phyloP scores from a whole-genome alignment of 106 monocot species.

The Platanthera zijinensis region DNA sequence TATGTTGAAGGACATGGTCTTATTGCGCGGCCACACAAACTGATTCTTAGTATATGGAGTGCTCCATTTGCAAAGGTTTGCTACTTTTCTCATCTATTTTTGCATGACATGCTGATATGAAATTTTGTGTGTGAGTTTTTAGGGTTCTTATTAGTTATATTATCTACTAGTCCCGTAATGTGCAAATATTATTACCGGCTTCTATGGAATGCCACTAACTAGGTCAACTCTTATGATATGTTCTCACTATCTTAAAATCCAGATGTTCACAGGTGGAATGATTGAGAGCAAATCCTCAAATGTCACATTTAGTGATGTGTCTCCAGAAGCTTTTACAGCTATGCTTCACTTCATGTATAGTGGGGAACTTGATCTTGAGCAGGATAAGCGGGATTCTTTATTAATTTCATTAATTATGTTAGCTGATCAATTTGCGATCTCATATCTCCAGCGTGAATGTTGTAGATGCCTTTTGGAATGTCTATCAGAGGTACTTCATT shows the following conservation, averaged over 20 bases:
- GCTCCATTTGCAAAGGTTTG: conserved; percentile 74
- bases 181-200: background rate
- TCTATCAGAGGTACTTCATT: conserved; percentile 68
- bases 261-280: conserved; percentile 99
- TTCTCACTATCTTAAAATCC: conserved; percentile 8
- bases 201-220: background rate
- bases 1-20: conserved; percentile 57
- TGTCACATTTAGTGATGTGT: conserved; percentile 54
- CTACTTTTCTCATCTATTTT: background rate
- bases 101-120: background rate
- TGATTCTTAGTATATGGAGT: conserved; percentile 89
- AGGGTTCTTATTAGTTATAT: background rate
- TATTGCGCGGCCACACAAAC: conserved; percentile 50
- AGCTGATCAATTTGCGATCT: conserved; percentile 76
- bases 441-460: conserved; percentile 60
- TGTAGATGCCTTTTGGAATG: conserved; percentile 60
- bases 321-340: conserved; percentile 47
- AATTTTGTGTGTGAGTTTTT: background rate
- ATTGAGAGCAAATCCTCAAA: conserved; percentile 63
- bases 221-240: background rate
- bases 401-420: conserved; percentile 62
- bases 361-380: conserved; percentile 50
- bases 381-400: conserved; percentile 30
- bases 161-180: background rate
- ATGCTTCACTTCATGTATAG: conserved; percentile 86